Base-by-base conservation (phyloP, 305 asterid genomes). In the Solanum hybrid region DNA sequence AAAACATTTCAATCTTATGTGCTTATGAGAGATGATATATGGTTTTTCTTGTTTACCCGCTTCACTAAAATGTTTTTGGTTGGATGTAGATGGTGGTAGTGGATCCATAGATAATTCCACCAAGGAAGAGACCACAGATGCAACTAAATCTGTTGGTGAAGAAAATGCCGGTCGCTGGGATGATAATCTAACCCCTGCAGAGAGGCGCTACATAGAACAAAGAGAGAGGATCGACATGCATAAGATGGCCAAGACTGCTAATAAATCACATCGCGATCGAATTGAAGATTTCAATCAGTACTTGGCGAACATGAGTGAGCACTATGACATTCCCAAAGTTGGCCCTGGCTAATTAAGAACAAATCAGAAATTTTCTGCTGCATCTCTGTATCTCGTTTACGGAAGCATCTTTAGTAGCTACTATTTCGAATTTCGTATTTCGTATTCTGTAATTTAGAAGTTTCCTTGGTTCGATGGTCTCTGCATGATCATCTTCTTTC, bases 261-360 rank as follows among this genome's bases (percentile, higher is more conserved):
- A 95, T 88, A 97, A 96, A 89, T 97, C 99, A 11, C 99, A 97
- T 92, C 96, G 99, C 12, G 98, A 96, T 56, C 95, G 98, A 22
- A 95, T 97, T 27, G 90, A 94, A 92, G 99, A 97, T 88, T 97
- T 97, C 96, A 97, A 97, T 88, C 99, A 95, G 94, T 97, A 97
- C 88, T 96, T 97, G 60, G 99, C 99, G 4, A 95, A 97, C 90
- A 95, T 97, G 98, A 97, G 99, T 5, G 99, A 97, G 96, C 99
- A 97, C 90, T 97, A 95, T 46, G 99, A 96, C 95, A 97, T 97
- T 37, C 99, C 99, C 40, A 97, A 97, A 91, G 99, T 96, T 40
- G 99, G 99, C 37, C 99, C 99, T 4, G 99, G 99, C 87, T 97
- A 90, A 96, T 79, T 69, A 7, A 35, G 85, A 29, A 46, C 40